Percentiles rank a stretch among this genome's conserved stretches.
These are phyloP conservation scores for Wallacemonas sp. DNA, from an alignment of 208 protist genomes.

Conservation along the genomic window DNA sequence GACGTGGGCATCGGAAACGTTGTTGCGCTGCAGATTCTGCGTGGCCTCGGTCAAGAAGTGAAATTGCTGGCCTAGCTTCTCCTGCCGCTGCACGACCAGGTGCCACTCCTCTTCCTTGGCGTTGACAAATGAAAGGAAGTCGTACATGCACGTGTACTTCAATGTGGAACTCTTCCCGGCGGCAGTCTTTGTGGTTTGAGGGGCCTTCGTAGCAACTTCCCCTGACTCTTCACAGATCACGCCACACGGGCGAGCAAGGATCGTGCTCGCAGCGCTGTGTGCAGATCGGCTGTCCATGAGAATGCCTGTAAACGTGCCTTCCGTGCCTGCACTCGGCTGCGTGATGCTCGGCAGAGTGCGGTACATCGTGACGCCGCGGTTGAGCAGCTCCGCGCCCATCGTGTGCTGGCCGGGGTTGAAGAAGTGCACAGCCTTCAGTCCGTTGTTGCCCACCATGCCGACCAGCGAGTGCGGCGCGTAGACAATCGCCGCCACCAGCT, in stretches of 20 bases:
- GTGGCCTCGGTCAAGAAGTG: constrained; percentile 49
- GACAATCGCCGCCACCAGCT: constrained; percentile 55
- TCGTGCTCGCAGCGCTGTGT: constrained; percentile 37
- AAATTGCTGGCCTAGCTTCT: constrained; percentile 44
- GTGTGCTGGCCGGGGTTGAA: constrained; percentile 46
- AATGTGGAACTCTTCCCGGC: neutral
- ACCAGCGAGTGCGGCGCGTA: constrained; percentile 55
- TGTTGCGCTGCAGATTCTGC: constrained; percentile 56
- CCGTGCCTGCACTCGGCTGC: constrained; percentile 2
- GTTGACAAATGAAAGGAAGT: constrained; percentile 38
- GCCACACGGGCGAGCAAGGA: constrained; percentile 61
- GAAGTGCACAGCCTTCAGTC: constrained; percentile 51
- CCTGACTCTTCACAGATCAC: constrained; percentile 19
- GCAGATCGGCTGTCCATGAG: constrained; percentile 50
- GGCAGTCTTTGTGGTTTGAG: neutral
- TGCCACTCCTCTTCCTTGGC: constrained; percentile 73
- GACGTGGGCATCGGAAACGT: constrained; percentile 7
- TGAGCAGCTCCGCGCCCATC: constrained; percentile 35
- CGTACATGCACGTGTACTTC: constrained; percentile 49
- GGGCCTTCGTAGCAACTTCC: neutral
- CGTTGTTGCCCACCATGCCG: constrained; percentile 41
- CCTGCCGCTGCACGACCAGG: constrained; percentile 55
- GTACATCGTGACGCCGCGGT: constrained; percentile 41
- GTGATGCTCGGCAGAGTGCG: constrained; percentile 25
- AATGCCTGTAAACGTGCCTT: constrained; percentile 36